Conservation (phyloP, 2,329 filamentous ascomycete genomes). For the Zymoseptoria passerinii region DNA sequence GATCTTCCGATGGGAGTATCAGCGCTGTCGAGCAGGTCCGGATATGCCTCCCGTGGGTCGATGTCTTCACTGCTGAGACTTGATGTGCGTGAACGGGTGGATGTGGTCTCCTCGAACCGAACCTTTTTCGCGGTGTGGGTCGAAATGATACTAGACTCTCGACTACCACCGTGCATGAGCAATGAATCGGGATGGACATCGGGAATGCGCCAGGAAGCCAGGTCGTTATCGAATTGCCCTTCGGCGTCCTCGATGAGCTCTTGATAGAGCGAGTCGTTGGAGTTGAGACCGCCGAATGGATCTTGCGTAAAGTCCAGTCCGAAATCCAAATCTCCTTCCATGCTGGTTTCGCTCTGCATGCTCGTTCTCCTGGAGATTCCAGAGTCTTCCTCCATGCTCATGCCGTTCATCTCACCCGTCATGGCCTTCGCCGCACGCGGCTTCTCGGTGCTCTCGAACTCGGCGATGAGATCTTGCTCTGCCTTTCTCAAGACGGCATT, state of each 20-base stretch:
- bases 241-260: conserved; percentile 26
- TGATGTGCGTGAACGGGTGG: conserved; percentile 23
- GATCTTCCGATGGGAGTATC: conserved; percentile 13
- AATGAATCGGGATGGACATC: conserved; percentile 10
- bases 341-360: conserved; percentile 17
- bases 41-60: conserved; percentile 26
- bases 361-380: conserved; percentile 19
- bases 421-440: conserved; percentile 14
- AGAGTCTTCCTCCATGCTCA: conserved; percentile 10
- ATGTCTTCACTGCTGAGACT: conserved; percentile 27
- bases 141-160: conserved; percentile 12
- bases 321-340: conserved; percentile 8
- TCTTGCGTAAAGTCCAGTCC: conserved; percentile 23
- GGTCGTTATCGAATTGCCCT: conserved; percentile 10
- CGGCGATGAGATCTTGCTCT: conserved; percentile 23
- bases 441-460: conserved; percentile 22
- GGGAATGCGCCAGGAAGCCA: conserved; percentile 21
- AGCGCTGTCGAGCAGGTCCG: conserved; percentile 28
- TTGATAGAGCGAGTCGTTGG: conserved; percentile 18
- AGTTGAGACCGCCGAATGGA: conserved; percentile 22
- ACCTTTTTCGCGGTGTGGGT: conserved; percentile 27
- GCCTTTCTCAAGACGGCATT: conserved; percentile 18
- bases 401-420: conserved; percentile 19
- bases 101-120: conserved; percentile 28
- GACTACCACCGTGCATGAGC: not conserved